phyloP scores from a whole-genome alignment of 257 asterid genomes.

The Echites panduratus region DNA sequence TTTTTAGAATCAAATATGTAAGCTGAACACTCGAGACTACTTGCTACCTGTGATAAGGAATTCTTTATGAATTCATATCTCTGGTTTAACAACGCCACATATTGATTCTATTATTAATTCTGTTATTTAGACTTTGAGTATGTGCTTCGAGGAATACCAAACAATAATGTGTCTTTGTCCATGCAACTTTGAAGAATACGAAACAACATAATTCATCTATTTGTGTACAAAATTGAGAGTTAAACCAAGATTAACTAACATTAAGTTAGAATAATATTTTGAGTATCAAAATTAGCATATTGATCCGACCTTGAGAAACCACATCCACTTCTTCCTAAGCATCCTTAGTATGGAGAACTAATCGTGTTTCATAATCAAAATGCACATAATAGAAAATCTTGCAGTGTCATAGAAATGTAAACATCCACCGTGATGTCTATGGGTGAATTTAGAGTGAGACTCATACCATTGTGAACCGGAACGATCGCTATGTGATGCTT shows the following conservation, averaged over 20 bases:
- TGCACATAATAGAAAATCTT: conserved; percentile 37
- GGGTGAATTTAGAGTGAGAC: conserved; percentile 40
- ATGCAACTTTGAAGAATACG: too few species aligned
- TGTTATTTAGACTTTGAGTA: neutral
- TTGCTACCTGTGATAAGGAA: too few species aligned
- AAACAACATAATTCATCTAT: too few species aligned
- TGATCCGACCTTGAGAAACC: conserved; percentile 36
- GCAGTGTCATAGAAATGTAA: conserved; percentile 45
- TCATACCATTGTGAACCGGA: conserved; percentile 32
- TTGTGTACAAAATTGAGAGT: neutral
- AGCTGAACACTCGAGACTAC: too few species aligned
- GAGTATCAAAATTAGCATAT: neutral
- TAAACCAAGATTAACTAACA: neutral
- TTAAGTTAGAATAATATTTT: neutral
- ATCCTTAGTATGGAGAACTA: conserved; percentile 13
- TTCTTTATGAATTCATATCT: too few species aligned
- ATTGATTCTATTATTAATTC: too few species aligned
- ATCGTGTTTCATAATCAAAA: conserved; percentile 33
- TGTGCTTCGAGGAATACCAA: too few species aligned
- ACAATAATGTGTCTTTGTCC: too few species aligned
- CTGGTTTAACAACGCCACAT: too few species aligned
- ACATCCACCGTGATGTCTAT: conserved; percentile 40
- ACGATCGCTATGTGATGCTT: neutral
- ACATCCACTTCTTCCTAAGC: conserved; percentile 31
- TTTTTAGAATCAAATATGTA: too few species aligned